Evolutionary conservation across 345 rosid species (phyloP).

Genomic region (Eucalyptus pauciflora): DNA sequence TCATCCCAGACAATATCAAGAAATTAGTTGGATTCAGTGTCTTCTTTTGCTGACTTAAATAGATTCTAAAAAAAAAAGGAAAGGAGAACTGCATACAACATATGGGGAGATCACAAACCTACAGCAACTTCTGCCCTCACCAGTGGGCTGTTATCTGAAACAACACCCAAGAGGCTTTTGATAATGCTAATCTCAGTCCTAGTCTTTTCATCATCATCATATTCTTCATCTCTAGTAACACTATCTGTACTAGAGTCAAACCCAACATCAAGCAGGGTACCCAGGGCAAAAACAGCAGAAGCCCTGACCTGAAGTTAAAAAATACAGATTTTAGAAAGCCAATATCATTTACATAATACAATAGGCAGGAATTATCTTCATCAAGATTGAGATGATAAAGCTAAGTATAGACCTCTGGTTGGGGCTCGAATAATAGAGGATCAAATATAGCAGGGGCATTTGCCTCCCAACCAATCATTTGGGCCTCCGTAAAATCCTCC

Average conservation of each 20-base stretch:
- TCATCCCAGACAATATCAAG: not conserved
- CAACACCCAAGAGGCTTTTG: slow-evolving; percentile 65
- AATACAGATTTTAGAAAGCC: not conserved
- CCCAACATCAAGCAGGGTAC: slow-evolving; percentile 88
- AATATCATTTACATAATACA: not conserved
- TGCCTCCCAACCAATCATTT: slow-evolving; percentile 63
- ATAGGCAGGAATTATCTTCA: not conserved
- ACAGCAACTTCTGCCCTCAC: slow-evolving; percentile 98
- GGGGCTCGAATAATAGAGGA: slow-evolving; percentile 71
- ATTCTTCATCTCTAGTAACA: slow-evolving; percentile 56
- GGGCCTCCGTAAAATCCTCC: slow-evolving; percentile 96
- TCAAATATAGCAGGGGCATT: slow-evolving; percentile 63
- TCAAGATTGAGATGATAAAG: not conserved
- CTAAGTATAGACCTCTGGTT: slow-evolving; percentile 69
- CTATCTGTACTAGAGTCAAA: slow-evolving; percentile 58
- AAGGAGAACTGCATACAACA: not conserved
- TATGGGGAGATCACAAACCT: slow-evolving; percentile 38
- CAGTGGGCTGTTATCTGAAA: slow-evolving; percentile 93
- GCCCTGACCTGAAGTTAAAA: slow-evolving; percentile 85
- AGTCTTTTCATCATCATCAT: slow-evolving; percentile 91
- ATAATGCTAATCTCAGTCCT: slow-evolving; percentile 72
- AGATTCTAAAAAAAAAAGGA: not conserved
- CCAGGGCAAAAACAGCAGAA: slow-evolving; percentile 88
- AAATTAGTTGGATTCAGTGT: not conserved
- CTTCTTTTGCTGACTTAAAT: not conserved